Percentiles rank a stretch among this genome's conserved stretches.
These are phyloP conservation scores for Lindgomyces ingoldianus DNA, from an alignment of 495 filamentous ascomycete genomes.

Conservation along the genomic window DNA sequence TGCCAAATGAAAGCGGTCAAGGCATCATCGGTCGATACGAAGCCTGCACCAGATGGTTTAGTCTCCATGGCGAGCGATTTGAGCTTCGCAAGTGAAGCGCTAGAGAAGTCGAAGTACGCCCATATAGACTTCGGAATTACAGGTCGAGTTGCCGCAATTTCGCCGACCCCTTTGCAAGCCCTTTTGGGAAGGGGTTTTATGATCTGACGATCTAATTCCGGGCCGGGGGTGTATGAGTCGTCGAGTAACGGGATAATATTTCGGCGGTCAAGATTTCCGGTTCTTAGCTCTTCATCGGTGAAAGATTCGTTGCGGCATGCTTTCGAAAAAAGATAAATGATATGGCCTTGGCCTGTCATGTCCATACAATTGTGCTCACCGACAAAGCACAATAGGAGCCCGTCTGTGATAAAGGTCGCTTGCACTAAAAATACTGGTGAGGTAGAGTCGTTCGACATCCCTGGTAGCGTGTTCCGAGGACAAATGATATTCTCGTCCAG, in stretches of 20 bases:
- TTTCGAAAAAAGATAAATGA: conserved; percentile 57
- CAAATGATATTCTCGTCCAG: conserved; percentile 54
- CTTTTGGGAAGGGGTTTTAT: background rate
- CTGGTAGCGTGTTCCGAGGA: conserved; percentile 51
- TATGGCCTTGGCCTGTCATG: conserved; percentile 52
- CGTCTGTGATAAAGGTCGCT: conserved; percentile 55
- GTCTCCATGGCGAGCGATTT: conserved; percentile 42
- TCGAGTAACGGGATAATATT: conserved; percentile 48
- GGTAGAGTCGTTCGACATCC: background rate
- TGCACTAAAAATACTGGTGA: conserved; percentile 55
- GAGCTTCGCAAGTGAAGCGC: conserved; percentile 43
- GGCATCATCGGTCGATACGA: conserved; percentile 54
- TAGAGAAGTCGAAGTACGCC: conserved; percentile 49
- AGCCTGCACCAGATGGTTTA: conserved; percentile 24
- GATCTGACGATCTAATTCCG: conserved; percentile 5
- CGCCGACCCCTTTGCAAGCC: conserved; percentile 3
- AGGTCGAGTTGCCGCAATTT: conserved; percentile 21
- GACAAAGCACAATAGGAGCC: conserved; percentile 53
- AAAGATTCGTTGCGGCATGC: conserved; percentile 53
- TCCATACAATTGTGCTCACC: conserved; percentile 57
- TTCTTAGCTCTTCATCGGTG: conserved; percentile 48
- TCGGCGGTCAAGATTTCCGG: conserved; percentile 51
- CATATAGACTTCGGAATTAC: conserved; percentile 42
- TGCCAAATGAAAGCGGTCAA: conserved; percentile 58
- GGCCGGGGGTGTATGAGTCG: conserved; percentile 28